Conservation (phyloP, 2,329 filamentous ascomycete genomes). For the Corynespora cassiicola region DNA sequence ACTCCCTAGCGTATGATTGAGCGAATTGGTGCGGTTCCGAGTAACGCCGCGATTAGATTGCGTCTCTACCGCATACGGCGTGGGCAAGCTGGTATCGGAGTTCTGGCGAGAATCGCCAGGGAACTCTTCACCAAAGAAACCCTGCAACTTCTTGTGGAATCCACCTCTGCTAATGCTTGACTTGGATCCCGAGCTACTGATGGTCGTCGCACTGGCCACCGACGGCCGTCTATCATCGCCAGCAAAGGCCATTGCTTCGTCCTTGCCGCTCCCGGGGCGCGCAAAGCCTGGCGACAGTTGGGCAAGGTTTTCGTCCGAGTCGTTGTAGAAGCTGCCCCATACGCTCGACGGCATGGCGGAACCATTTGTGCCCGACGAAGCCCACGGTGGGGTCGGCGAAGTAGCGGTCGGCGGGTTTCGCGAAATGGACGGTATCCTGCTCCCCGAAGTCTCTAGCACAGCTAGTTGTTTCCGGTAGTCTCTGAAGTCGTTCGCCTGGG, state of each 20-base stretch:
- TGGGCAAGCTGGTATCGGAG: constrained; percentile 72
- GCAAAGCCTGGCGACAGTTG: constrained; percentile 74
- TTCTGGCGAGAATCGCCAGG: constrained; percentile 68
- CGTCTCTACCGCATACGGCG: constrained; percentile 58
- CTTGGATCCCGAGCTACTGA: constrained; percentile 85
- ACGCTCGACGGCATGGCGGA: constrained; percentile 52
- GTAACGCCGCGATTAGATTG: constrained; percentile 70
- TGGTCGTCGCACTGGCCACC: constrained; percentile 83
- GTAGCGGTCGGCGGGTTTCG: constrained; percentile 65
- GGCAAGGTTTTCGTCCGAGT: constrained; percentile 73
- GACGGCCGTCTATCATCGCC: constrained; percentile 82
- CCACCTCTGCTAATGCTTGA: constrained; percentile 70
- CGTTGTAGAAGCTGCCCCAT: constrained; percentile 71
- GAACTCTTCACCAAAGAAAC: constrained; percentile 92
- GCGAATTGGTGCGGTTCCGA: constrained; percentile 82
- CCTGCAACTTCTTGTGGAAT: constrained; percentile 80
- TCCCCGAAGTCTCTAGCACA: constrained; percentile 68
- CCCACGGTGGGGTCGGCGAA: constrained; percentile 59
- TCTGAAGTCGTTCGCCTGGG: constrained; percentile 64
- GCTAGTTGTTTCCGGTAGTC: constrained; percentile 77
- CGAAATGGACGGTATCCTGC: constrained; percentile 62
- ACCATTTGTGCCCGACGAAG: constrained; percentile 52
- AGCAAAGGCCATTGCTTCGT: constrained; percentile 54
- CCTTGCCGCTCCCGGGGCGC: constrained; percentile 61
- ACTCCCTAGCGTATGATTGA: constrained; percentile 67